Evolutionary conservation across 2,329 filamentous ascomycete genomes (phyloP).

Genomic region (Lachnellula hyalina): DNA sequence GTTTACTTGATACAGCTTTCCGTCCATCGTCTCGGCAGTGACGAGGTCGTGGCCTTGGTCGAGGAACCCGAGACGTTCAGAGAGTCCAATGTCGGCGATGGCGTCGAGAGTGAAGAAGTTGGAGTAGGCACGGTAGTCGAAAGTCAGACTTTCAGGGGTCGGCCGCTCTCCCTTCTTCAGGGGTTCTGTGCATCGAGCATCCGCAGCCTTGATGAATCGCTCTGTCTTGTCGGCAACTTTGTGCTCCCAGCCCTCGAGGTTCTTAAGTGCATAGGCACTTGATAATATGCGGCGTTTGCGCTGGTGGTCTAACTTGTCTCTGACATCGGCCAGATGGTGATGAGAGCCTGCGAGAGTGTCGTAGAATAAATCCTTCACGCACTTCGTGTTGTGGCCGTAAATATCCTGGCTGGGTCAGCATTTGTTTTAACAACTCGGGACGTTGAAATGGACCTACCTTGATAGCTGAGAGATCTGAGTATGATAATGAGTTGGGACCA

Average conservation of each 20-base stretch:
- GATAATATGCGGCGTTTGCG: slow-evolving; percentile 47
- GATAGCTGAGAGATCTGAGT: slow-evolving; percentile 37
- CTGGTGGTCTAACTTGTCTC: slow-evolving; percentile 47
- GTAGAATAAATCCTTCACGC: slow-evolving; percentile 46
- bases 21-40: slow-evolving; percentile 40
- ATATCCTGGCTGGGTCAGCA: slow-evolving; percentile 35
- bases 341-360: slow-evolving; percentile 41
- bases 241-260: slow-evolving; percentile 49
- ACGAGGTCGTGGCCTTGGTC: slow-evolving; percentile 43
- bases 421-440: not conserved
- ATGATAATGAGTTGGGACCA: slow-evolving; percentile 42
- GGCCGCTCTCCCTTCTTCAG: slow-evolving; percentile 21
- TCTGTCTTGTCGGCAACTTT: slow-evolving; percentile 48
- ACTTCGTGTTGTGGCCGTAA: slow-evolving; percentile 46
- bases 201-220: slow-evolving; percentile 40
- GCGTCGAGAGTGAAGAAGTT: slow-evolving; percentile 54
- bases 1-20: slow-evolving; percentile 40
- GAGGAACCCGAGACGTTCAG: slow-evolving; percentile 45
- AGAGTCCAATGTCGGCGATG: slow-evolving; percentile 51
- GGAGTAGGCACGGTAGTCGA: slow-evolving; percentile 47
- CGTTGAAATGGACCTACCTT: slow-evolving; percentile 19
- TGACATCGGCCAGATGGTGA: slow-evolving; percentile 46
- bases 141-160: slow-evolving; percentile 36
- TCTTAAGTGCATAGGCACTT: slow-evolving; percentile 47
- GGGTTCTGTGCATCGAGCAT: slow-evolving; percentile 37